Conservation (phyloP, 1,284 basidiomycete genomes). For the Ganoderma lucidum region DNA sequence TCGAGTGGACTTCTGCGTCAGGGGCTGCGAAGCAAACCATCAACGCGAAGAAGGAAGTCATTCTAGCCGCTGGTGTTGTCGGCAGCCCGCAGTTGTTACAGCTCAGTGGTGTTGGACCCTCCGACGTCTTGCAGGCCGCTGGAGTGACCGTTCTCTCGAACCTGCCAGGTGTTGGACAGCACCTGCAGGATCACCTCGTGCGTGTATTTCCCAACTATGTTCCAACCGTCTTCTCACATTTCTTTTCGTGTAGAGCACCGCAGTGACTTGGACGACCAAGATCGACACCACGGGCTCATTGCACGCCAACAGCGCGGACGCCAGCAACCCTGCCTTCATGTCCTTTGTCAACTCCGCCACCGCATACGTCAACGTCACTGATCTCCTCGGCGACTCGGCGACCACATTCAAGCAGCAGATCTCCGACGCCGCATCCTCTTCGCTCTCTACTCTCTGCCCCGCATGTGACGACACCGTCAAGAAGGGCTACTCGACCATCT, state of each 20-base stretch:
- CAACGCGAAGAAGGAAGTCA: conserved; percentile 64
- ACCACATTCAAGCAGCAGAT: conserved; percentile 46
- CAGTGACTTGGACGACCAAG: conserved; percentile 56
- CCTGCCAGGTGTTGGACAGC: conserved; percentile 80
- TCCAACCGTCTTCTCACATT: conserved; percentile 1
- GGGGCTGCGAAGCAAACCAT: conserved; percentile 49
- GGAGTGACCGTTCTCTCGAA: conserved; percentile 57
- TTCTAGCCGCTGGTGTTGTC: conserved; percentile 69
- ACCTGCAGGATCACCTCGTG: conserved; percentile 77
- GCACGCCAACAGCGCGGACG: conserved; percentile 28
- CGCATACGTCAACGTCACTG: conserved; percentile 67
- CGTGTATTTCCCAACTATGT: conserved; percentile 25
- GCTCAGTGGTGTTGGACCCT: conserved; percentile 77
- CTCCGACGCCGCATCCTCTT: conserved; percentile 43
- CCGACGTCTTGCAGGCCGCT: conserved; percentile 57
- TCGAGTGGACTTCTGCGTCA: conserved; percentile 56
- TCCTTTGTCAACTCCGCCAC: conserved; percentile 76
- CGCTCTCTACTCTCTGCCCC: conserved; percentile 53
- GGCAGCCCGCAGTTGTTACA: conserved; percentile 74
- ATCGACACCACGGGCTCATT: conserved; percentile 50
- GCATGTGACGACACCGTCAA: conserved; percentile 57
- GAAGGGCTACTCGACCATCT: conserved; percentile 71
- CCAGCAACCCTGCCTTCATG: conserved; percentile 50
- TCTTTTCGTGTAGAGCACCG: conserved; percentile 48
- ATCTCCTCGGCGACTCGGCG: conserved; percentile 51